Percentiles rank a stretch among this genome's conserved stretches.
These are phyloP conservation scores for Pleurotus eryngii DNA, from an alignment of 768 basidiomycete species.

Conservation along the genomic window DNA sequence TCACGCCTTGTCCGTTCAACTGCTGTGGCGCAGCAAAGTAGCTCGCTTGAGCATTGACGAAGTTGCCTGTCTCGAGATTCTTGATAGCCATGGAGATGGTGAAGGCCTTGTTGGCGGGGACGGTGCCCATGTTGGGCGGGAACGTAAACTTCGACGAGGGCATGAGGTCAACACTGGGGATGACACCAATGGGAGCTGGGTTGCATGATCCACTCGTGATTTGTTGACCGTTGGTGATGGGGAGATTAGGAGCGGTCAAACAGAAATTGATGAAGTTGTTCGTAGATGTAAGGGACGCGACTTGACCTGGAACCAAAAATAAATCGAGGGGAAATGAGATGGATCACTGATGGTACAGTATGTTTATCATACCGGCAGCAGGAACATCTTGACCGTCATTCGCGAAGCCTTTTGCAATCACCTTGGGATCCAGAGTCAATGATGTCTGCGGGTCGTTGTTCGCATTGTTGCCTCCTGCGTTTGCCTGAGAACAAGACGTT, in stretches of 20 bases:
- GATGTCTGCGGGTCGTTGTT: slow-evolving; percentile 42
- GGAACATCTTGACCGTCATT: slow-evolving; percentile 48
- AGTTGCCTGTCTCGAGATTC: slow-evolving; percentile 46
- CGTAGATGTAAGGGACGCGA: slow-evolving; percentile 46
- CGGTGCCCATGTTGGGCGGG: slow-evolving; percentile 41
- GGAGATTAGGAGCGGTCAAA: slow-evolving; percentile 36
- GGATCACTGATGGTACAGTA: neutral
- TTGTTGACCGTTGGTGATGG: slow-evolving; percentile 55
- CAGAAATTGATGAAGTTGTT: slow-evolving; percentile 68
- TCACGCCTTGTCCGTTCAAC: slow-evolving; percentile 44
- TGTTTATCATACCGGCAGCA: slow-evolving; percentile 21
- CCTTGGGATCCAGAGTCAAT: slow-evolving; percentile 40
- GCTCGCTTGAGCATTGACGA: slow-evolving; percentile 52
- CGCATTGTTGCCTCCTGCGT: slow-evolving; percentile 13
- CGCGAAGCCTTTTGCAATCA: slow-evolving; percentile 42
- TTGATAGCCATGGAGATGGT: slow-evolving; percentile 47
- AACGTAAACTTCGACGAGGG: slow-evolving; percentile 46
- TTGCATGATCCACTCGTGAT: slow-evolving; percentile 56
- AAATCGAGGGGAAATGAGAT: neutral
- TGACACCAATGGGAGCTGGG: slow-evolving; percentile 53
- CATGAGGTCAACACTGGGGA: slow-evolving; percentile 43
- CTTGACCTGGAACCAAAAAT: slow-evolving; percentile 32
- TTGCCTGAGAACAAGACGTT: neutral
- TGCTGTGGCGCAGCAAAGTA: slow-evolving; percentile 60
- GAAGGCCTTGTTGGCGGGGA: slow-evolving; percentile 46